A percentile compares a stretch with the other conserved stretches of the same genome.
Evolutionary conservation across 2,329 filamentous ascomycete species (phyloP).

Genomic region (Clonostachys byssicola): DNA sequence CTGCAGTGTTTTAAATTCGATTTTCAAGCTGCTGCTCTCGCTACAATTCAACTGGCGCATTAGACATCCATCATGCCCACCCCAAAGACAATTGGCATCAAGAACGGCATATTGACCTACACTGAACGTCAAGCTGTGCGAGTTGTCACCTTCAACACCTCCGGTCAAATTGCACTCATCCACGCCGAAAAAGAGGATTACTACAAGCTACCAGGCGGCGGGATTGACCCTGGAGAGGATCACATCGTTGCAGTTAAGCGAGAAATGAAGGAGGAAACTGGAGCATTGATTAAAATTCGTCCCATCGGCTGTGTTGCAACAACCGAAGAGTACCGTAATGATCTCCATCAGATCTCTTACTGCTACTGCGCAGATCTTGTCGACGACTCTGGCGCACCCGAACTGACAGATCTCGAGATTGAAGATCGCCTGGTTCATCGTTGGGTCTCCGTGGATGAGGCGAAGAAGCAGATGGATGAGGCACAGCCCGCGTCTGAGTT

Average conservation of each 20-base stretch:
- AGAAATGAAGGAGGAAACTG: slow-evolving; percentile 6
- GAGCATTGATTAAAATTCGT: neutral
- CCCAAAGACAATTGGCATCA: slow-evolving; percentile 3
- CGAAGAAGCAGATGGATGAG: neutral
- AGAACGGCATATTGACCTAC: neutral
- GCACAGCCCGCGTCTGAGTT: neutral
- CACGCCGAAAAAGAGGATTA: slow-evolving; percentile 5
- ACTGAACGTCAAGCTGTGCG: slow-evolving; percentile 3
- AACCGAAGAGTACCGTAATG: slow-evolving; percentile 6
- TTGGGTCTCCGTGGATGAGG: slow-evolving; percentile 1
- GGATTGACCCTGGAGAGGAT: slow-evolving; percentile 3
- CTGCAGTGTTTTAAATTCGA: too few relatives aligned
- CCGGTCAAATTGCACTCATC: slow-evolving; percentile 2
- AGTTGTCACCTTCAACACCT: slow-evolving; percentile 2
- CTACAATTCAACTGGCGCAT: too few relatives aligned
- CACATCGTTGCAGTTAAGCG: slow-evolving; percentile 1
- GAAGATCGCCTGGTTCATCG: slow-evolving; percentile 4
- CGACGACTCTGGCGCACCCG: slow-evolving; percentile 4
- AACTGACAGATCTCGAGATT: slow-evolving; percentile 4
- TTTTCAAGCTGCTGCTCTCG: too few relatives aligned
- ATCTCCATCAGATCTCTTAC: slow-evolving; percentile 6
- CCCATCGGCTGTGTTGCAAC: slow-evolving; percentile 2
- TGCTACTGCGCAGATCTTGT: slow-evolving; percentile 5
- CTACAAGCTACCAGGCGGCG: slow-evolving; percentile 8
- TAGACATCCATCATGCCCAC: neutral